A percentile compares a stretch with the other conserved stretches of the same genome.
phyloP scores from a whole-genome alignment of 352 stramenopile species.

The Pythium aristosporum region DNA sequence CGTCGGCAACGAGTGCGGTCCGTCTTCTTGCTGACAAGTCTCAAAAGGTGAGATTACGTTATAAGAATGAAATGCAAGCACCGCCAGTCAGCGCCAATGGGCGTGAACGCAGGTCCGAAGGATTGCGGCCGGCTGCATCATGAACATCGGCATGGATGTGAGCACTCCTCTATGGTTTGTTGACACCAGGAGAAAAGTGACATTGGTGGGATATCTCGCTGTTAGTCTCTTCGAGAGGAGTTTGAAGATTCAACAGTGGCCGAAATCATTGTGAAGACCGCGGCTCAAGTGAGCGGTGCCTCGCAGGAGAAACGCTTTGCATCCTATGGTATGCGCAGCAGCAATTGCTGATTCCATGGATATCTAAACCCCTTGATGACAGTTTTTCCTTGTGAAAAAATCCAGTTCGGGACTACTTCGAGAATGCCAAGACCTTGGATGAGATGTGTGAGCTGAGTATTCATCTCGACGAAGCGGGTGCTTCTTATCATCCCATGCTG shows the following conservation, averaged over 20 bases:
- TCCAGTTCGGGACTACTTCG: slow-evolving; percentile 19
- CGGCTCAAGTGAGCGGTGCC: not conserved
- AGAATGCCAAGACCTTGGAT: slow-evolving; percentile 10
- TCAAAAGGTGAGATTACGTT: slow-evolving; percentile 18
- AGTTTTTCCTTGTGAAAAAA: not conserved
- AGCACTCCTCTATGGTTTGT: not conserved
- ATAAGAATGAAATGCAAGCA: not conserved
- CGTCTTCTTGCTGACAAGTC: slow-evolving; percentile 15
- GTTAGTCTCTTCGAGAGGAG: slow-evolving; percentile 18
- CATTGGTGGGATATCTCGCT: not conserved
- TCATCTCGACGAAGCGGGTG: slow-evolving; percentile 15
- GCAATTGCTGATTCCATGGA: not conserved
- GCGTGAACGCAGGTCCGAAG: slow-evolving; percentile 8
- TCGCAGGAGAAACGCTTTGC: slow-evolving; percentile 16
- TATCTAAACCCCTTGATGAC: not conserved
- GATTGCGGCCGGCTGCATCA: slow-evolving; percentile 10
- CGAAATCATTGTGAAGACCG: slow-evolving; percentile 8
- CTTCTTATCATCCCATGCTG: not conserved
- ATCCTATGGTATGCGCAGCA: slow-evolving; percentile 8
- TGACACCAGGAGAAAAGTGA: not conserved
- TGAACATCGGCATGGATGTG: slow-evolving; percentile 23
- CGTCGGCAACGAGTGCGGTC: slow-evolving; percentile 1
- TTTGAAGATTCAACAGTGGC: not conserved
- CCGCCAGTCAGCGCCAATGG: not conserved
- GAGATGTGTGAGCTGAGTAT: slow-evolving; percentile 21